Evolutionary conservation across 306 rosid genomes (phyloP).

Genomic region (Senna tora): DNA sequence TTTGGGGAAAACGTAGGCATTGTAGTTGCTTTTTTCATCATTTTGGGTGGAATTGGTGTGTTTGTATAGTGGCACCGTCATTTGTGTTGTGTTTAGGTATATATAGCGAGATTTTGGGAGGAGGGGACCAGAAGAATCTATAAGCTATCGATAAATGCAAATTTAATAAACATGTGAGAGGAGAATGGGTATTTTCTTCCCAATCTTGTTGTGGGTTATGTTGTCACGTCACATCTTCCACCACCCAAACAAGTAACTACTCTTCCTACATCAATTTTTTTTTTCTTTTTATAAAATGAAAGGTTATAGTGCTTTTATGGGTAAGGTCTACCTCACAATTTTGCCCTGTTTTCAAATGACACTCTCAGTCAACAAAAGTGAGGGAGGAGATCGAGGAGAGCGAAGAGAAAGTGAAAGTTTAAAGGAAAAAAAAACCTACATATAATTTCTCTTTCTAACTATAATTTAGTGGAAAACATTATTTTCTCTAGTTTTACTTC

Average conservation of each 20-base stretch:
- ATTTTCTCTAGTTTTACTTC: no score
- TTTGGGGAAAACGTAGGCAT: conserved; percentile 56
- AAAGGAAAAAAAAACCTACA: no score
- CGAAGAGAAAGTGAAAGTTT: no score
- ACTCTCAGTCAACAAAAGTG: no score
- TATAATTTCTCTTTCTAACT: no score
- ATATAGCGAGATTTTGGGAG: conserved; percentile 28
- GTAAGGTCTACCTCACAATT: conserved; percentile 35
- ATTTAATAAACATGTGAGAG: conserved; percentile 42
- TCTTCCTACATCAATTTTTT: no score
- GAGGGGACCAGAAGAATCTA: conserved; percentile 35
- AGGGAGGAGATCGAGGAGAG: no score
- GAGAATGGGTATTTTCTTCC: conserved; percentile 30
- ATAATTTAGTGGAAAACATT: no score
- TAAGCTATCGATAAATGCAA: conserved; percentile 19
- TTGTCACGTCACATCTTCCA: conserved; percentile 54
- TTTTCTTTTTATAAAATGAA: neutral
- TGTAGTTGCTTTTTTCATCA: conserved; percentile 46
- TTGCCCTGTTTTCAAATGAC: neutral
- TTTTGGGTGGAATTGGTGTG: conserved; percentile 2
- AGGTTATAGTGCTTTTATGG: conserved; percentile 13
- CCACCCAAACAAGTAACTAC: conserved; percentile 19
- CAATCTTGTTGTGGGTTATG: conserved; percentile 40
- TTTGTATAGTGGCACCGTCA: neutral
- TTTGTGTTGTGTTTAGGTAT: neutral